These are phyloP conservation scores for Plasmodium fragile DNA, from an alignment of 169 alveolate genomes.

Conservation along the genomic window DNA sequence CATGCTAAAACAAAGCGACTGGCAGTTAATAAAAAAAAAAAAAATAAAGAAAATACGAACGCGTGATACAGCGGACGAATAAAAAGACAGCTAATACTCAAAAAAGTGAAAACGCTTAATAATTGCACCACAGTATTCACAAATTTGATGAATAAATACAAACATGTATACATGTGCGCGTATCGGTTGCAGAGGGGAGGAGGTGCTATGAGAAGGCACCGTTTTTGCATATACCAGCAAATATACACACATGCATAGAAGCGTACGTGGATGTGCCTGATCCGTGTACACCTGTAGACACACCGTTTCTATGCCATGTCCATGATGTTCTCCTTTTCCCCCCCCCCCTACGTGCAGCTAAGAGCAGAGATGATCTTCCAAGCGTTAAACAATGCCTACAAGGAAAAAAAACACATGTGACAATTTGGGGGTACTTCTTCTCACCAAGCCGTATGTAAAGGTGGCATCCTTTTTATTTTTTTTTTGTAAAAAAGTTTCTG, in stretches of 20 bases:
- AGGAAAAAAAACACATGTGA: slow-evolving; percentile 34
- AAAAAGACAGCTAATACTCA: neutral
- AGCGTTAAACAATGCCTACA: slow-evolving; percentile 74
- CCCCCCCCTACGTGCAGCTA: slow-evolving; percentile 23
- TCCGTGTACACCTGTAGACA: slow-evolving; percentile 1
- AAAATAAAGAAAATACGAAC: neutral
- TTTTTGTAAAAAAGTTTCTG: neutral
- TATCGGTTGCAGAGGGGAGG: neutral
- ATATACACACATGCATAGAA: neutral
- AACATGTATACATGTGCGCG: neutral
- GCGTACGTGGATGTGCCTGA: neutral
- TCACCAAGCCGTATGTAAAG: neutral
- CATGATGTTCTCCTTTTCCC: neutral
- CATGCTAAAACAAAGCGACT: neutral
- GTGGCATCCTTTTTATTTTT: neutral
- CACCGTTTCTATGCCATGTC: neutral
- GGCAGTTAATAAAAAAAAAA: neutral
- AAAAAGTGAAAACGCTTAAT: neutral
- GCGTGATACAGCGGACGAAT: neutral
- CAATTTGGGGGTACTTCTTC: neutral
- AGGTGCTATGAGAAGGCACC: neutral
- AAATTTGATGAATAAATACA: neutral
- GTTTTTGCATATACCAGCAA: neutral
- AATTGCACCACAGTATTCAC: neutral
- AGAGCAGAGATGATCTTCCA: slow-evolving; percentile 77